phyloP scores from a whole-genome alignment of 2,329 filamentous ascomycete genomes.

The Harringtonia aguacate region DNA sequence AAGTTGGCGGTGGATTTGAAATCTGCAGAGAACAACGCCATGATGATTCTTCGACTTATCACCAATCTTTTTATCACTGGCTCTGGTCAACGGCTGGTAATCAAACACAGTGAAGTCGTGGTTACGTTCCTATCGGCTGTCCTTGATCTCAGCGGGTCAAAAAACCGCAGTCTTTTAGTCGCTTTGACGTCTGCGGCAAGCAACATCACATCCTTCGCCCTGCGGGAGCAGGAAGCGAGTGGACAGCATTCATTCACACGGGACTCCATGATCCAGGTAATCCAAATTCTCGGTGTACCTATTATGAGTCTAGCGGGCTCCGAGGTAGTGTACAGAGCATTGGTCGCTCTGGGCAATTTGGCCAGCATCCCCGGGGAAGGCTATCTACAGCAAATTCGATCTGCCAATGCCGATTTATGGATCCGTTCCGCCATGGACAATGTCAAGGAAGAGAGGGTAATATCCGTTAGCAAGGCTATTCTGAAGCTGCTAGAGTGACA shows the following conservation, averaged over 20 bases:
- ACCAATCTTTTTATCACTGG: conserved; percentile 74
- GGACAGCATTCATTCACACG: conserved; percentile 28
- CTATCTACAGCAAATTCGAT: conserved; percentile 12
- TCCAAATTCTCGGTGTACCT: conserved; percentile 48
- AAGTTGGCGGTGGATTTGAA: conserved; percentile 37
- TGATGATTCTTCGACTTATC: conserved; percentile 75
- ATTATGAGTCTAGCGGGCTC: conserved; percentile 59
- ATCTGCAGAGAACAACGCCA: conserved; percentile 67
- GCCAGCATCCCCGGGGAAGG: conserved; percentile 25
- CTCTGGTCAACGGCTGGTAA: conserved; percentile 56
- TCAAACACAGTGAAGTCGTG: conserved; percentile 46
- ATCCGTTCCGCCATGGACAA: conserved; percentile 27
- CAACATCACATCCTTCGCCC: conserved; percentile 71
- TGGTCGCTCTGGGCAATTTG: conserved; percentile 77
- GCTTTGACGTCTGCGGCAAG: conserved; percentile 74
- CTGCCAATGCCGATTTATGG: conserved; percentile 24
- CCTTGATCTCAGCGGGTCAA: conserved; percentile 40
- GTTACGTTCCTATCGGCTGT: conserved; percentile 54
- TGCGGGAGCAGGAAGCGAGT: conserved; percentile 29
- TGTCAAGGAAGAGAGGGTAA: conserved; percentile 35
- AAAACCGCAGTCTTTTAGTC: conserved; percentile 71
- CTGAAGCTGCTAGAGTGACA: conserved; percentile 1
- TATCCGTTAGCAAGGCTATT: conserved; percentile 12
- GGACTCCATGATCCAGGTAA: conserved; percentile 31
- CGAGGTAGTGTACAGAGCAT: conserved; percentile 71